These are phyloP conservation scores for Danielozyma ontarioensis DNA, from an alignment of 805 yeast genomes.

Conservation along the genomic window DNA sequence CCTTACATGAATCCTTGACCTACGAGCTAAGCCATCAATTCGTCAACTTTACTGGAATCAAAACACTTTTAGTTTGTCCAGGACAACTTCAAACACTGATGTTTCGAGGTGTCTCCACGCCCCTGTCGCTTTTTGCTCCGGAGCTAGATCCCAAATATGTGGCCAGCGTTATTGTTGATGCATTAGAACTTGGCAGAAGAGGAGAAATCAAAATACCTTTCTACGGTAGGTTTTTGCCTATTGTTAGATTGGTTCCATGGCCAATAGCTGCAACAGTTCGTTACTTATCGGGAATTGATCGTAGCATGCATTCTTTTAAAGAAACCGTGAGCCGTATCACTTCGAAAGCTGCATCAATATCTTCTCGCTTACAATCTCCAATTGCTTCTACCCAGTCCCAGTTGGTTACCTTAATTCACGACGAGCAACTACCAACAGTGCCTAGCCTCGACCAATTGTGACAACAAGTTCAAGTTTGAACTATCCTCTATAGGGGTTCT, in stretches of 20 bases:
- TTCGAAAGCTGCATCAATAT: constrained; percentile 3
- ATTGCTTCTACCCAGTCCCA: neutral
- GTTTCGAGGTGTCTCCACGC: constrained; percentile 72
- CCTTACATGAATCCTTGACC: constrained; percentile 76
- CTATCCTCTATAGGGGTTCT: no score
- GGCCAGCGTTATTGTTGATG: constrained; percentile 52
- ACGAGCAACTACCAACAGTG: neutral
- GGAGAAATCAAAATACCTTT: constrained; percentile 72
- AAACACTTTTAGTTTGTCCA: constrained; percentile 75
- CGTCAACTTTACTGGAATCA: constrained; percentile 46
- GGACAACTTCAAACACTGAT: constrained; percentile 78
- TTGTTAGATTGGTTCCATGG: constrained; percentile 69
- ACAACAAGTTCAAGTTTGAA: neutral
- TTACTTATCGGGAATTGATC: constrained; percentile 63
- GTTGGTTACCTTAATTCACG: neutral
- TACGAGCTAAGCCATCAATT: constrained; percentile 59
- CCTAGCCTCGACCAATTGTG: neutral
- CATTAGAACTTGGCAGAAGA: constrained; percentile 55
- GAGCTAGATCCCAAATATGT: constrained; percentile 65
- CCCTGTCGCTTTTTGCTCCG: constrained; percentile 75
- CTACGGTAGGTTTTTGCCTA: constrained; percentile 71
- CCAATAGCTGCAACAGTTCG: constrained; percentile 56
- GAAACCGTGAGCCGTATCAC: constrained; percentile 6
- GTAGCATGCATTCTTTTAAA: constrained; percentile 31
- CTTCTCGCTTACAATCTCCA: neutral